Base-by-base conservation (phyloP, 306 rosid genomes). In the Spatholobus suberectus region DNA sequence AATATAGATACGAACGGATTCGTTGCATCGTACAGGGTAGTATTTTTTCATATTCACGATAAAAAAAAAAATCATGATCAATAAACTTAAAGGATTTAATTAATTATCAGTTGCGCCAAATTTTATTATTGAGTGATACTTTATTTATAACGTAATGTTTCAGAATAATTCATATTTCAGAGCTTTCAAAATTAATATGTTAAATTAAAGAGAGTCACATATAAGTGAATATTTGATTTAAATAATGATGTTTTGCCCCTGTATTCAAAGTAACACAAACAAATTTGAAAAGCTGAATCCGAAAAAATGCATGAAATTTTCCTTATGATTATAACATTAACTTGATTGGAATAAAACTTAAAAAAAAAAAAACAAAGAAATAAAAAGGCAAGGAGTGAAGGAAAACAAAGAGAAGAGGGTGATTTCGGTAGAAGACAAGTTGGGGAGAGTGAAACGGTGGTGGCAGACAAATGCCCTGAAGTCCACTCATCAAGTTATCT, bases 391-490 rank as follows among this genome's bases (percentile, higher is more conserved):
- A 8, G 38, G 38, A 15, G 35, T 58, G 38, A 57, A 26, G 20
- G 20, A 24, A 49, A 5, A 13, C 3, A 13, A 13, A 11, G 24
- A 1, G 3, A 62, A 1, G 3, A 62, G 75, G 82, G 87, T 14
- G 70, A 78, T 38, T 62, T 70, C 61, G 78, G 89, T 77, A 75
- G 77, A 83, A 51, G 32, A 41, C 2, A 37, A 73, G 37, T 24
- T 20, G 46, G 46, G 41, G 55, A 58, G 70, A 73, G 83, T 55
- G 61, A 72, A 54, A 38, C 20, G 82, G 87, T 83, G 82, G 87
- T 58, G 88, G 83, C 82, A 41, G 91, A 82, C 92, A 85, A 79
- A 61, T 61, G 85, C 55, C 29, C 79, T 46, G 68, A 83, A 81
- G 76, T 72, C 87, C 78, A 75, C 86, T 81, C 89, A 83, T 75